Evolutionary conservation across 192 early-diverging fungal genomes (phyloP), one percentile per base, ranked within the genome.

Genomic region (Podila epicladia): DNA sequence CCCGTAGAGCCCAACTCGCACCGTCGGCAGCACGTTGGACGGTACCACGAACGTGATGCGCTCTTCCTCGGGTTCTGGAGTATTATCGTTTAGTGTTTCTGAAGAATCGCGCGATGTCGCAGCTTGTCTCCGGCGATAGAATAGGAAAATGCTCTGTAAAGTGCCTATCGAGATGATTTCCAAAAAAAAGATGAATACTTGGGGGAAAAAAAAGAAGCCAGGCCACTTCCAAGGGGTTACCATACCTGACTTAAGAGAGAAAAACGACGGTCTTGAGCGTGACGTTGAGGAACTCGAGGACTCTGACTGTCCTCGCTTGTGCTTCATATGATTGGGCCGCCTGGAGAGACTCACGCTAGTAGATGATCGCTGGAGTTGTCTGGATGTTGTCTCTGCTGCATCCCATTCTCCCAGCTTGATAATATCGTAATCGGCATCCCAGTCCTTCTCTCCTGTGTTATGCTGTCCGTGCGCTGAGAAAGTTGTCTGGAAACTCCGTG

Each of bases 1-100:
- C 11, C 75, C 69, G 24, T 77, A 77, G 3, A 77, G 53, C 17
- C 75, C 75, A 12, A 77, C 75, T 1, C 75, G 68, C 26, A 71
- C 69, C 4, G 59, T 67, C 9, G 75, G 64, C 20, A 77, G 28
- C 5, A 58, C 49, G 48, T 64, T 66, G 2, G 75, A 71, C 9
- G 69, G 64, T 20, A 77, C 60, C 48, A 71, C 69, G 45, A 77
- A 77, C 32, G 58, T 5, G 1, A 70, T 62, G 29, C 3, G 64
- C 26, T 22, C 59, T 67, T 20, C 49, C 55, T 19, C 63, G 32
- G 55, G 11, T 48, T 31, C 20, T 64, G 49, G 9, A 0, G 22
- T 26, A n/a, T 4, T 65, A 28, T 58, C 64, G 51, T 37, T n/a
- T 3, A 57, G 9, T 45, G 19, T 4, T 28, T 31, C 13, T 19